phyloP scores from a whole-genome alignment of 169 alveolate species.

The Theileria orientalis region DNA sequence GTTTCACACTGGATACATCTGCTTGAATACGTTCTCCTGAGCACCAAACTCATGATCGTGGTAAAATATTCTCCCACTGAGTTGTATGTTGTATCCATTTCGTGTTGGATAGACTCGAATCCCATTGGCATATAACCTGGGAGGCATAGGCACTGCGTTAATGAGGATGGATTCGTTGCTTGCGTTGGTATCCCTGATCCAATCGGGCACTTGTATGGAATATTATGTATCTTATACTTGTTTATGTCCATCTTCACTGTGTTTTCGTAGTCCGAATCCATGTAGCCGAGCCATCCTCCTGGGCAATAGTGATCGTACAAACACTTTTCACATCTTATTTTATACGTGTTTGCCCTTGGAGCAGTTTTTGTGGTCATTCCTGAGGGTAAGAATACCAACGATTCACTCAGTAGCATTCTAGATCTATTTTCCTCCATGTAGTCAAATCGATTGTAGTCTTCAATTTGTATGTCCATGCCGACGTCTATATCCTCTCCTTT shows the following conservation, averaged over 20 bases:
- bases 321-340: constrained; percentile 50
- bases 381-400: constrained; percentile 33
- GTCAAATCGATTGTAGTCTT: constrained; percentile 13
- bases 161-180: constrained; percentile 63
- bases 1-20: constrained; percentile 70
- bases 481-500: neutral
- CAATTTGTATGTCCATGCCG: neutral
- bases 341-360: neutral
- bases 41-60: neutral
- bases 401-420: constrained; percentile 5
- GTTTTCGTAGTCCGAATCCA: neutral
- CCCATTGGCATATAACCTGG: constrained; percentile 67
- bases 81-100: neutral
- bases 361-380: neutral
- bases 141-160: constrained; percentile 70
- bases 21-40: constrained; percentile 4
- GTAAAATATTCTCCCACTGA: constrained; percentile 7
- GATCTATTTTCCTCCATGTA: neutral
- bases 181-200: constrained; percentile 73
- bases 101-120: neutral
- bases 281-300: constrained; percentile 54
- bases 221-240: constrained; percentile 65
- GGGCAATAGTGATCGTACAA: constrained; percentile 54
- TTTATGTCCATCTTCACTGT: neutral
- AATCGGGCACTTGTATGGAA: constrained; percentile 71